Percentiles rank a stretch among this genome's conserved stretches.
These are phyloP conservation scores for Cryptosporidium ryanae DNA, from an alignment of 169 alveolate species.

Conservation along the genomic window DNA sequence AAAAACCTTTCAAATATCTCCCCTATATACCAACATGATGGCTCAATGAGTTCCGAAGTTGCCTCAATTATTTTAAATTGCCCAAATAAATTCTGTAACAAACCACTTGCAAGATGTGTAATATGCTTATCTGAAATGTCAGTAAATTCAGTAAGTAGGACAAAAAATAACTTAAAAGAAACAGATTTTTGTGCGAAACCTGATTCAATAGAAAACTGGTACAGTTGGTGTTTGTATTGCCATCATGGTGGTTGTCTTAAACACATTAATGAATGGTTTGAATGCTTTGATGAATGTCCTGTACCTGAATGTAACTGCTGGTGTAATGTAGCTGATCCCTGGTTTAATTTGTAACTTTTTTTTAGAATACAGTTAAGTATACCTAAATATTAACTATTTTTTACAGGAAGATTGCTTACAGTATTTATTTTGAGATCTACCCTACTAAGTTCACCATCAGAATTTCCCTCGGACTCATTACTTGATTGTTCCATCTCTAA, in stretches of 20 bases:
- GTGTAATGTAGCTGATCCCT: conserved; percentile 46
- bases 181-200: not conserved
- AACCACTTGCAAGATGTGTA: conserved; percentile 61
- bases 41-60: not conserved
- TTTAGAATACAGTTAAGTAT: not conserved
- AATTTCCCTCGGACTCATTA: conserved; percentile 25
- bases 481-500: conserved; percentile 43
- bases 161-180: not conserved
- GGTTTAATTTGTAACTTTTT: conserved; percentile 12
- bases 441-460: not conserved
- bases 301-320: conserved; percentile 69
- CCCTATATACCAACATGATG: not conserved
- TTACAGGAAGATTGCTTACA: not conserved
- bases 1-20: not conserved
- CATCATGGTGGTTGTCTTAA: conserved; percentile 73
- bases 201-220: conserved; percentile 30
- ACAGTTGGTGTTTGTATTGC: conserved; percentile 67
- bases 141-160: not conserved
- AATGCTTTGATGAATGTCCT: conserved; percentile 72
- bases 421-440: conserved; percentile 20
- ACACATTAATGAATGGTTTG: conserved; percentile 70
- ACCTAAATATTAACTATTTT: not conserved
- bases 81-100: conserved; percentile 57
- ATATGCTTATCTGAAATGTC: conserved; percentile 60
- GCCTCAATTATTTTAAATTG: conserved; percentile 31